Conservation (phyloP, 768 basidiomycete genomes). For the Rhodotorula diobovata region DNA sequence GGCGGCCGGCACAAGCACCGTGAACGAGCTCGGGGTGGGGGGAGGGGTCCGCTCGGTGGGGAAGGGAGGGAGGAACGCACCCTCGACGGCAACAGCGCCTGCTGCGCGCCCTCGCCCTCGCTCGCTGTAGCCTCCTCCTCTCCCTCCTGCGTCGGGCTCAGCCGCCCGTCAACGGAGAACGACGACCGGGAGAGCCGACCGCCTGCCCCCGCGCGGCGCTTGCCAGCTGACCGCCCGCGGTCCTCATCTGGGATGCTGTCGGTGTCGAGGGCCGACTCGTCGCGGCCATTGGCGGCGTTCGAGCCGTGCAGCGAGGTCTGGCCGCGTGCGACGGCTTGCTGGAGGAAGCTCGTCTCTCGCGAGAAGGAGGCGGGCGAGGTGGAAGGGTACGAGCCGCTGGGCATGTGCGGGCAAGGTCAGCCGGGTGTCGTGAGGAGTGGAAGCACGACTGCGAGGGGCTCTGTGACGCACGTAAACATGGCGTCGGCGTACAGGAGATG, state of each 20-base stretch:
- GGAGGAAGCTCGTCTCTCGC: slow-evolving; percentile 31
- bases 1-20: no score
- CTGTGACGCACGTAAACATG: not conserved
- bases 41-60: not conserved
- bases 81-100: not conserved
- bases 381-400: slow-evolving; percentile 7
- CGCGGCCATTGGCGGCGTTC: not conserved
- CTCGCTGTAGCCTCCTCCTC: not conserved
- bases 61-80: not conserved
- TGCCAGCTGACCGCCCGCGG: not conserved
- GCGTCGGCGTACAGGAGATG: not conserved
- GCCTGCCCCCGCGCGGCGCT: not conserved
- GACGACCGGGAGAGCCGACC: not conserved
- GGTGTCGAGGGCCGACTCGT: not conserved
- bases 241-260: not conserved
- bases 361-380: slow-evolving; percentile 27
- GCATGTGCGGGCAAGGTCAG: not conserved
- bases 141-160: slow-evolving; percentile 22
- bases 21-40: no score
- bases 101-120: not conserved
- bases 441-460: not conserved
- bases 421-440: not conserved
- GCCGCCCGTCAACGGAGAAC: slow-evolving; percentile 19
- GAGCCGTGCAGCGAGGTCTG: not conserved
- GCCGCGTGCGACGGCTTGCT: slow-evolving; percentile 5